Percentiles rank a stretch among this genome's conserved stretches.
phyloP scores from a whole-genome alignment of 177 flowering plant genomes.

The Telopea speciosissima region DNA sequence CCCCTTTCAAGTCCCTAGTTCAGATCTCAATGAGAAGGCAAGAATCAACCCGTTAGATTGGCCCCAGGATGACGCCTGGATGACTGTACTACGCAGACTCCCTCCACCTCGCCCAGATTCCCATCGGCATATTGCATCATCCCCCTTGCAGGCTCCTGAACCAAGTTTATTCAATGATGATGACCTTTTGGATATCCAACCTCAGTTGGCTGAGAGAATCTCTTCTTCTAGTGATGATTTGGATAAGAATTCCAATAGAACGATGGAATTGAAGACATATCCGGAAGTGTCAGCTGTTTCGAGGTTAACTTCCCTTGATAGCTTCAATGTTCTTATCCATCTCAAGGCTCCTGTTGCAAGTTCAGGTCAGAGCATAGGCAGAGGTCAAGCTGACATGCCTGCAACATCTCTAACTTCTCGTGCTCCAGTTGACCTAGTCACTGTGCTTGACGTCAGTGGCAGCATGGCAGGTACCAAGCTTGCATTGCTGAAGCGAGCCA shows the following conservation, averaged over 20 bases:
- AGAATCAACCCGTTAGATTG: slow-evolving; percentile 34
- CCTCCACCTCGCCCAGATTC: slow-evolving; percentile 37
- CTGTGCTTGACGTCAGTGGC: slow-evolving; percentile 67
- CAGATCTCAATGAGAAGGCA: slow-evolving; percentile 34
- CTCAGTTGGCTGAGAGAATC: slow-evolving; percentile 15
- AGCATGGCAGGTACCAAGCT: slow-evolving; percentile 80
- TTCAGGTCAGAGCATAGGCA: slow-evolving; percentile 9
- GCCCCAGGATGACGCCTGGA: slow-evolving; percentile 37
- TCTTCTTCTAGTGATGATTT: slow-evolving; percentile 11
- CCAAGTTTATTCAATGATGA: slow-evolving; percentile 64
- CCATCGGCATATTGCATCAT: slow-evolving; percentile 21
- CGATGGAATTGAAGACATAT: slow-evolving; percentile 35
- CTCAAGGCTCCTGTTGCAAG: slow-evolving; percentile 47
- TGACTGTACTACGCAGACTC: slow-evolving; percentile 36
- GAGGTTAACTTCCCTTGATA: slow-evolving; percentile 24
- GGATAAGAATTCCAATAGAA: slow-evolving; percentile 13
- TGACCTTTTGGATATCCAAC: slow-evolving; percentile 41
- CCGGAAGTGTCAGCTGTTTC: slow-evolving; percentile 55
- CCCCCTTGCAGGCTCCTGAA: slow-evolving; percentile 42
- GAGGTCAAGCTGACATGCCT: slow-evolving; percentile 18
- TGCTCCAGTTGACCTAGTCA: slow-evolving; percentile 60
- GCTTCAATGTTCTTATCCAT: slow-evolving; percentile 51
- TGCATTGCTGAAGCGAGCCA: slow-evolving; percentile 55
- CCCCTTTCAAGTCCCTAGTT: slow-evolving; percentile 42
- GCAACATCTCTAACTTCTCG: slow-evolving; percentile 37